phyloP scores from a whole-genome alignment of 345 rosid genomes.

The Pugionium cornutum region DNA sequence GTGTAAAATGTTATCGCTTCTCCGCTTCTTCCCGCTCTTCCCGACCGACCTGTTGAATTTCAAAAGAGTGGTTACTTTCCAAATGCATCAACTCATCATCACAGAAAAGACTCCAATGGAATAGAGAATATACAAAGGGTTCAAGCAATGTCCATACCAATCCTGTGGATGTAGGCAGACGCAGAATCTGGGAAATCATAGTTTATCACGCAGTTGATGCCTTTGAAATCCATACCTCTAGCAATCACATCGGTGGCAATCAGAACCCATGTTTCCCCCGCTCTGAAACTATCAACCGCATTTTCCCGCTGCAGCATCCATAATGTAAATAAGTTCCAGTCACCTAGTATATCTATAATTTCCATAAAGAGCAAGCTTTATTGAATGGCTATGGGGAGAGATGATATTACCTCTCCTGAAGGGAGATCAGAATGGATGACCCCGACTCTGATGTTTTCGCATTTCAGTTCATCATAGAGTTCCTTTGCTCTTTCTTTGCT shows the following conservation, averaged over 20 bases:
- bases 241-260: slow-evolving; percentile 96
- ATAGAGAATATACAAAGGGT: too few relatives aligned
- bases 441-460: slow-evolving; percentile 71
- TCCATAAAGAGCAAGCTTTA: slow-evolving; percentile 1
- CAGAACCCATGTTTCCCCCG: slow-evolving; percentile 86
- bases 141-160: slow-evolving; percentile 53
- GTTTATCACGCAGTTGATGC: slow-evolving; percentile 86
- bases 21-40: slow-evolving; percentile 91
- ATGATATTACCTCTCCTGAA: slow-evolving; percentile 60
- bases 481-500: slow-evolving; percentile 90
- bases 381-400: slow-evolving; percentile 18
- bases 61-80: not conserved
- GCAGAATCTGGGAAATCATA: slow-evolving; percentile 93
- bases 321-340: slow-evolving; percentile 1
- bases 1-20: slow-evolving; percentile 85
- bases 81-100: too few relatives aligned
- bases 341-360: not conserved
- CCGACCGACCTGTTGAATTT: slow-evolving; percentile 66
- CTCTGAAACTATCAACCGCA: slow-evolving; percentile 79
- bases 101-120: not conserved
- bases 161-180: slow-evolving; percentile 91
- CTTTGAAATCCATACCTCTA: slow-evolving; percentile 99
- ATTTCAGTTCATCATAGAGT: slow-evolving; percentile 74
- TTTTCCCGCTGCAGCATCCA: slow-evolving; percentile 63
- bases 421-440: slow-evolving; percentile 85